Evolutionary conservation across 352 stramenopile genomes (phyloP).

Genomic region (Phytophthora sansomeana): DNA sequence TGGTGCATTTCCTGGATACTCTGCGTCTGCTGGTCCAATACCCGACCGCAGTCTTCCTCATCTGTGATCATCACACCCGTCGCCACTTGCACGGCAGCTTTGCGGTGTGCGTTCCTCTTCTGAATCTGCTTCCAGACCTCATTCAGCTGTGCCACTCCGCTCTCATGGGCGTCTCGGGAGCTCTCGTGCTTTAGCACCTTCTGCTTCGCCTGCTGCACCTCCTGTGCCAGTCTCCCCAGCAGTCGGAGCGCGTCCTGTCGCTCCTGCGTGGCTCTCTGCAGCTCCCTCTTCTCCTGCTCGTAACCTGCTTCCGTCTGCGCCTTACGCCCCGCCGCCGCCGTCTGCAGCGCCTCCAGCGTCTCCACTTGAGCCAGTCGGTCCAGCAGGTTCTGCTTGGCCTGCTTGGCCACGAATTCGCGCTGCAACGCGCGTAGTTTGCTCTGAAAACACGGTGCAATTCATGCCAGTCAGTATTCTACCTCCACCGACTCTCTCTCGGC

Average conservation of each 20-base stretch:
- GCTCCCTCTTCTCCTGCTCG: constrained; percentile 49
- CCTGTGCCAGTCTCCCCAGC: constrained; percentile 48
- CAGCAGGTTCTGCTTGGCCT: constrained; percentile 77
- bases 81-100: constrained; percentile 73
- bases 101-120: constrained; percentile 75
- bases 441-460: constrained; percentile 25
- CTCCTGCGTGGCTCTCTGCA: constrained; percentile 57
- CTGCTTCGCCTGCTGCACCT: constrained; percentile 64
- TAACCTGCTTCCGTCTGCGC: constrained; percentile 39
- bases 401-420: constrained; percentile 63
- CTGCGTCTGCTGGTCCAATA: constrained; percentile 78
- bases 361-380: constrained; percentile 77
- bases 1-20: constrained; percentile 79
- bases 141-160: constrained; percentile 59
- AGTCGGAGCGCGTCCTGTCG: constrained; percentile 45
- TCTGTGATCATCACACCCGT: constrained; percentile 80
- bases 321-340: constrained; percentile 27
- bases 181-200: constrained; percentile 54
- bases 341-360: constrained; percentile 50
- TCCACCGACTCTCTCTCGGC: background rate
- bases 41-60: constrained; percentile 77
- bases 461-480: background rate
- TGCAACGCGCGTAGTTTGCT: constrained; percentile 52
- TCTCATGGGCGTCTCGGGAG: constrained; percentile 48
- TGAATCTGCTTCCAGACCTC: constrained; percentile 76